Evolutionary conservation across 352 stramenopile species (phyloP).

Genomic region (Globisporangium mamillatum): DNA sequence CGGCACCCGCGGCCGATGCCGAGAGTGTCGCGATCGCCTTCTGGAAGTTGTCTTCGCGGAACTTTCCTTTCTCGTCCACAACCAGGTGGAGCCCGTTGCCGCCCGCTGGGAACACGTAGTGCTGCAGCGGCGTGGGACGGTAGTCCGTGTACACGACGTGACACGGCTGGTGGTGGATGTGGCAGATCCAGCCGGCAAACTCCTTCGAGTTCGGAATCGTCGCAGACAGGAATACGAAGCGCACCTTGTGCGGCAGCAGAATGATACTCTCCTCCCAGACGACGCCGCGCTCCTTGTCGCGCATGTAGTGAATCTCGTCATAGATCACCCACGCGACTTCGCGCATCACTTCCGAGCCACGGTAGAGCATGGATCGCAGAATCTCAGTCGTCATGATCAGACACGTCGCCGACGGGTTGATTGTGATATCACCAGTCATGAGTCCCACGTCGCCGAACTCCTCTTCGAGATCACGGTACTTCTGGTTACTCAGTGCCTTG

Average conservation of each 20-base stretch:
- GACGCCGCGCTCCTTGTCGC: conserved; percentile 97
- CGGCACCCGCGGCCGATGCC: conserved; percentile 51
- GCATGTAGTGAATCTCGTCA: conserved; percentile 99
- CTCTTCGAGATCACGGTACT: conserved; percentile 97
- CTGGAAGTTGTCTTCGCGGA: conserved; percentile 97
- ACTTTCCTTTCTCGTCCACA: conserved; percentile 98
- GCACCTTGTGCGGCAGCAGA: conserved; percentile 96
- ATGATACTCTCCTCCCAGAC: conserved; percentile 99
- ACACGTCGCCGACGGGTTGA: conserved; percentile 97
- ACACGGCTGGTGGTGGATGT: conserved; percentile 99
- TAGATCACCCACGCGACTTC: conserved; percentile 99
- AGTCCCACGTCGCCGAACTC: conserved; percentile 95
- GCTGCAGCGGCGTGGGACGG: conserved; percentile 97
- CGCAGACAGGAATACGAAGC: conserved; percentile 98
- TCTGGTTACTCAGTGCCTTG: conserved; percentile 99
- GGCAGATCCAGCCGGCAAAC: conserved; percentile 97
- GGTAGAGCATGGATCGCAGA: conserved; percentile 98
- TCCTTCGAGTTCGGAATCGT: conserved; percentile 99
- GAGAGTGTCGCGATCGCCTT: conserved; percentile 88
- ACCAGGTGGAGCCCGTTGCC: conserved; percentile 98
- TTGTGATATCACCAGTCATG: conserved; percentile 99
- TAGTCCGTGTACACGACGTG: conserved; percentile 99
- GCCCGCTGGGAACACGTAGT: conserved; percentile 98
- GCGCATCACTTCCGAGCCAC: conserved; percentile 96
- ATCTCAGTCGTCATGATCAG: conserved; percentile 99